Evolutionary conservation across 2,329 filamentous ascomycete genomes (phyloP), one percentile per base, ranked within the genome.

Genomic region (Emmonsiellopsis sp.): DNA sequence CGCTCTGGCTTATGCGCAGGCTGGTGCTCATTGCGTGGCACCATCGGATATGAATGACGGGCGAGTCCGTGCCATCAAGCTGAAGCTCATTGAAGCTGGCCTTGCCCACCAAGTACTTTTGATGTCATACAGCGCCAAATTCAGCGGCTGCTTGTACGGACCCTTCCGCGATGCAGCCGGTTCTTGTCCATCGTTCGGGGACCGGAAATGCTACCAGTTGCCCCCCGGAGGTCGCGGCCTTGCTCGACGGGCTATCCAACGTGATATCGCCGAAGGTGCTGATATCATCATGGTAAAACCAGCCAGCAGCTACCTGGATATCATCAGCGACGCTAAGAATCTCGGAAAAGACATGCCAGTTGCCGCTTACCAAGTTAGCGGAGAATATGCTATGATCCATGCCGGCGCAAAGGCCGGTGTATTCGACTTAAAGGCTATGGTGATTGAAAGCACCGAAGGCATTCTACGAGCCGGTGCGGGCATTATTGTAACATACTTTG

Each of bases 221-320:
- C 93, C 93, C 1, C 89, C 90, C 0, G 91, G 91, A 57, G 93
- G 91, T 30, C 86, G 93, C 50, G 93, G 93, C 35, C 82, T 98
- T 44, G 93, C 93, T 13, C 84, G 93, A 59, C 83, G 93, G 61
- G 93, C 93, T 48, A 96, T 98, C 59, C 76, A 83, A 41, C 82
- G 93, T 61, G 93, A 98, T 67, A 92, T 98, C 61, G 80, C 79
- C 59, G 93, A 98, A 73, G 93, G 93, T 30, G 93, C 93, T 16
- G 93, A 98, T 66, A 89, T 96, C 62, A 95, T 98, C 73, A 96
- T 98, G 92, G 93, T 98, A 57, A 98, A 98, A 79, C 93, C 93
- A 2, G 93, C 93, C 8, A 87, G 87, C 63, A 89, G 92, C 70
- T 98, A 95, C 69, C 80, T 98, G 45, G 93, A 98, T 72, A 95